Evolutionary conservation across 2,329 filamentous ascomycete species (phyloP).

Genomic region (Apiospora koreana): DNA sequence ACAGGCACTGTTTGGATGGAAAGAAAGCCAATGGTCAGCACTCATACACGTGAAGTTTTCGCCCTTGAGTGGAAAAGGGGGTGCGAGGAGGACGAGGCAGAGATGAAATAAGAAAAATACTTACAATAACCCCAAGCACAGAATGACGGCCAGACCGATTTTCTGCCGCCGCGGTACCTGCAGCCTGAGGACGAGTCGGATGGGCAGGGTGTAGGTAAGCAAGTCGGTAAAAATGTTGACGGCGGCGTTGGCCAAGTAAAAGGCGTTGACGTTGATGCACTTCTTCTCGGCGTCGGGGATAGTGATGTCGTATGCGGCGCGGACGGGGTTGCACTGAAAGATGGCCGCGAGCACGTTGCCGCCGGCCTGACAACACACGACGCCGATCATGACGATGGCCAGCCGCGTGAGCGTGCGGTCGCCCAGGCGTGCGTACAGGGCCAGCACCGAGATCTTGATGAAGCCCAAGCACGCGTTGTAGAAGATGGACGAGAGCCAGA

Average conservation of each 20-base stretch:
- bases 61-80: background rate
- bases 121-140: constrained; percentile 45
- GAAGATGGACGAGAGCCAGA: constrained; percentile 49
- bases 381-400: constrained; percentile 39
- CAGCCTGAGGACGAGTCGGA: constrained; percentile 42
- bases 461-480: constrained; percentile 48
- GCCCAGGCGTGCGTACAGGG: constrained; percentile 45
- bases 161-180: constrained; percentile 47
- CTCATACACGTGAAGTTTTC: background rate
- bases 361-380: constrained; percentile 40
- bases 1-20: constrained; percentile 37
- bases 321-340: constrained; percentile 44
- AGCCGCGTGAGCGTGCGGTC: constrained; percentile 37
- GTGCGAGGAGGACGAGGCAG: background rate
- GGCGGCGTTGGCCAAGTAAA: constrained; percentile 48
- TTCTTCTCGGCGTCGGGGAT: constrained; percentile 28
- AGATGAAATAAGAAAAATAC: background rate
- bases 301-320: constrained; percentile 38
- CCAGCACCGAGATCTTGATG: constrained; percentile 48
- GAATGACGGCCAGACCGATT: constrained; percentile 41
- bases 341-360: constrained; percentile 41
- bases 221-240: constrained; percentile 49
- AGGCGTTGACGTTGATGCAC: constrained; percentile 47
- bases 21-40: background rate
- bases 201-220: constrained; percentile 44